Evolutionary conservation across 768 basidiomycete genomes (phyloP).

Genomic region (Amanita muscaria): DNA sequence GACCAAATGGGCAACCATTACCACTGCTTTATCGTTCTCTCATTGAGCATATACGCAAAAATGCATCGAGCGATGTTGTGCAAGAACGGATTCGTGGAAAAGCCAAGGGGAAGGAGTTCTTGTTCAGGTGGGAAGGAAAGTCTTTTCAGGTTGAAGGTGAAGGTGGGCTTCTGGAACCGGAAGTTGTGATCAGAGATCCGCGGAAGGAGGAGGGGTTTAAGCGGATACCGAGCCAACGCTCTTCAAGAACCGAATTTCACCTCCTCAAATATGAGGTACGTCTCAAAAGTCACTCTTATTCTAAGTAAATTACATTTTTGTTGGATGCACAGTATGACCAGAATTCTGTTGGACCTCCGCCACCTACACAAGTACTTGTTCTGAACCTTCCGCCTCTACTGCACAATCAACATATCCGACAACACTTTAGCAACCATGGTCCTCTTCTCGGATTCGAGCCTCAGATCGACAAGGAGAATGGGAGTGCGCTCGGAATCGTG

Average conservation of each 20-base stretch:
- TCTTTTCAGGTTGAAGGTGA: slow-evolving; percentile 31
- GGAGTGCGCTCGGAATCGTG: slow-evolving; percentile 75
- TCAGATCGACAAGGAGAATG: slow-evolving; percentile 73
- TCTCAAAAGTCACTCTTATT: neutral
- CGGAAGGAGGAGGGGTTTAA: slow-evolving; percentile 32
- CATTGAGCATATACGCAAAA: slow-evolving; percentile 31
- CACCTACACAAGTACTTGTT: slow-evolving; percentile 66
- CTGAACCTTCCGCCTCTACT: slow-evolving; percentile 65
- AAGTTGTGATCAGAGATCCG: slow-evolving; percentile 43
- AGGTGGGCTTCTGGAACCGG: slow-evolving; percentile 23
- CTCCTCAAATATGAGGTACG: slow-evolving; percentile 48
- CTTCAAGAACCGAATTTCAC: slow-evolving; percentile 28
- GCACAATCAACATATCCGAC: slow-evolving; percentile 52
- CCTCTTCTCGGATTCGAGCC: slow-evolving; percentile 58
- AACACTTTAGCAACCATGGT: slow-evolving; percentile 59
- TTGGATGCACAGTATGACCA: slow-evolving; percentile 53
- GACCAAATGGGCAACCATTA: slow-evolving; percentile 6
- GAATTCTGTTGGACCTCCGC: slow-evolving; percentile 63
- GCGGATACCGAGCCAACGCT: slow-evolving; percentile 16
- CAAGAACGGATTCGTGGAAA: slow-evolving; percentile 50
- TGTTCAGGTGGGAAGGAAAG: slow-evolving; percentile 49
- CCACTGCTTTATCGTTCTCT: slow-evolving; percentile 27
- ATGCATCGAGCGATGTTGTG: slow-evolving; percentile 20
- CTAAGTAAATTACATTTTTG: neutral
- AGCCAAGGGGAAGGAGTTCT: slow-evolving; percentile 51